Evolutionary conservation across 768 basidiomycete genomes (phyloP), one percentile per base, ranked within the genome.

Genomic region (Cystofilobasidium ferigula): DNA sequence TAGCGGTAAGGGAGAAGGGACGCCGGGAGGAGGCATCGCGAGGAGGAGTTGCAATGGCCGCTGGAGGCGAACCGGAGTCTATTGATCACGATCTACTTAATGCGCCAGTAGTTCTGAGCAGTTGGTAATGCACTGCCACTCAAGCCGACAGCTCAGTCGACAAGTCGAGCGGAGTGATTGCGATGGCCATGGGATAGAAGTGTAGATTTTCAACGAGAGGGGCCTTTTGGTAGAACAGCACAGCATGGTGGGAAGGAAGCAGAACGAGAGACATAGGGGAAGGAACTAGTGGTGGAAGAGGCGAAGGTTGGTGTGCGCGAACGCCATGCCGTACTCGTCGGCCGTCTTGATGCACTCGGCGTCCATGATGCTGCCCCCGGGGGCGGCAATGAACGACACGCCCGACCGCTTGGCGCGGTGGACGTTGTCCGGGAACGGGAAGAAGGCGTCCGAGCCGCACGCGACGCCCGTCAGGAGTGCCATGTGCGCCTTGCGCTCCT

Each of bases 361-460:
- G 73, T 99, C 95, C 94, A 98, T 98, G 68, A 99, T 91, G 71
- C 89, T 92, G 57, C 95, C 95, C 58, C 86, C 73, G 10, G 79
- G 78, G 9, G 93, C 91, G 30, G 90, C 91, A 56, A 99, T 81
- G 77, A 95, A 97, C 74, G 78, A 84, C 57, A 91, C 93, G 0
- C 95, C 95, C 69, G 90, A 93, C 81, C 88, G 86, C 76, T 83
- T 81, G 59, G 90, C 89, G 53, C 95, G 82, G 74, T 97, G 88
- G 38, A 99, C 94, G 71, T 98, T 99, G 74, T 99, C 95, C 16
- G 94, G 83, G 84, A 98, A 98, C 22, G 95, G 95, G 91, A 98
- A 98, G 83, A 99, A 99, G 59, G 94, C 95, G 71, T 99, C 95
- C 68, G 89, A 92, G 36, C 89, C 88, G 77, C 95, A 94, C 8